A percentile compares a stretch with the other conserved stretches of the same genome.
These are phyloP conservation scores for Zanthoxylum bungeanum DNA, from an alignment of 345 rosid species.

Conservation along the genomic window DNA sequence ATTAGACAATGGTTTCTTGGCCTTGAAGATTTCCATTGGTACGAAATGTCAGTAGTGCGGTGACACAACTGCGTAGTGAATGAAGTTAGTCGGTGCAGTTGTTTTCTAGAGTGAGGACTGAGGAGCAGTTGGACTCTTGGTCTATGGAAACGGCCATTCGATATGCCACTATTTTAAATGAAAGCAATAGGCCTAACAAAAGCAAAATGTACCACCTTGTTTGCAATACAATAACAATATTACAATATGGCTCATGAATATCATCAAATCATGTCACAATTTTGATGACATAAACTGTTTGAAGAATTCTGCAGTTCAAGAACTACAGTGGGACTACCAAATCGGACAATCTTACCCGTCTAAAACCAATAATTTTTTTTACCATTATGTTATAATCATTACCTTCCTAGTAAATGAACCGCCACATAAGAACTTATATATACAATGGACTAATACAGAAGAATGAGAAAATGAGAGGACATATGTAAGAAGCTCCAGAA, in stretches of 20 bases:
- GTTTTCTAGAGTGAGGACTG: not conserved
- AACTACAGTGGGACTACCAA: too few species aligned
- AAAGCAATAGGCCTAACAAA: constrained; percentile 18
- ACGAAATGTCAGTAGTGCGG: not conserved
- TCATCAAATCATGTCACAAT: not conserved
- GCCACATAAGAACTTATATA: not conserved
- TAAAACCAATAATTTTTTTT: not conserved
- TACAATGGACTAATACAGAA: not conserved
- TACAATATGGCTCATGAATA: too few species aligned
- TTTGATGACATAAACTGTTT: not conserved
- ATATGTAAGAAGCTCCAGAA: too few species aligned
- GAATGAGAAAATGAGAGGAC: not conserved
- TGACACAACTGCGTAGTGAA: constrained; percentile 3
- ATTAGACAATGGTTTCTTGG: constrained; percentile 18
- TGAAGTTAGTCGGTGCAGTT: not conserved
- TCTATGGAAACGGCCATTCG: too few species aligned
- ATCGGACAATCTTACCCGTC: too few species aligned
- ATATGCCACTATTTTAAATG: too few species aligned
- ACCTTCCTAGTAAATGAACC: not conserved
- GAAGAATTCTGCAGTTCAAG: not conserved
- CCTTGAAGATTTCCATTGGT: constrained; percentile 20
- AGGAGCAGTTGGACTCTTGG: constrained; percentile 25
- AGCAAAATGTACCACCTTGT: not conserved
- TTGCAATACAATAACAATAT: too few species aligned
- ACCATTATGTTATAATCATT: too few species aligned